Evolutionary conservation across 2,329 filamentous ascomycete species (phyloP).

Genomic region (Sarocladiaceae sp.): DNA sequence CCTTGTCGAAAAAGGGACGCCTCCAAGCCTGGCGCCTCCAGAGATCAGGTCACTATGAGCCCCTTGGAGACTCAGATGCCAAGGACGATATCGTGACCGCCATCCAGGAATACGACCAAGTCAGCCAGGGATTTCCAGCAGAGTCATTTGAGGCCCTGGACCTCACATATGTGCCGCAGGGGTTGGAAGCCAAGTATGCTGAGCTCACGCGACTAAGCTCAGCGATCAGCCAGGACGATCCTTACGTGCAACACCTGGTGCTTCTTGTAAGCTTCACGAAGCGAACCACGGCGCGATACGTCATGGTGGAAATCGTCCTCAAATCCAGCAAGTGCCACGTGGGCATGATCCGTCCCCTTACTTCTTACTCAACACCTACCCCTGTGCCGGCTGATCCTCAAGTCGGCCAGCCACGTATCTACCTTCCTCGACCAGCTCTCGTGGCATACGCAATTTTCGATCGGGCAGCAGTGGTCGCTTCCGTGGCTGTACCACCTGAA

Average conservation of each 20-base stretch:
- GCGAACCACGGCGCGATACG: constrained; percentile 55
- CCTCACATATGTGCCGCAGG: constrained; percentile 62
- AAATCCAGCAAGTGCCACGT: constrained; percentile 47
- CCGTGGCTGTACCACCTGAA: constrained; percentile 60
- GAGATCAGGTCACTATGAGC: constrained; percentile 75
- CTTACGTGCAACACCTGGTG: constrained; percentile 51
- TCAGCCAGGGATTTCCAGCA: constrained; percentile 40
- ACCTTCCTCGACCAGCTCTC: constrained; percentile 71
- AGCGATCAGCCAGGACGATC: constrained; percentile 42
- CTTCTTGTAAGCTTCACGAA: constrained; percentile 53
- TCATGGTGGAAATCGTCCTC: constrained; percentile 66
- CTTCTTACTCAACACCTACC: constrained; percentile 53
- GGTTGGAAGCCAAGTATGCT: constrained; percentile 41
- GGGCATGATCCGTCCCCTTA: constrained; percentile 61
- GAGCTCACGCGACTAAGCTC: constrained; percentile 46
- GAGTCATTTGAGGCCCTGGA: constrained; percentile 71
- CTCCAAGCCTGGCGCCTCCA: constrained; percentile 85
- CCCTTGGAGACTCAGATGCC: constrained; percentile 65
- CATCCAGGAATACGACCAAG: constrained; percentile 49
- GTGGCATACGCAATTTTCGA: constrained; percentile 80
- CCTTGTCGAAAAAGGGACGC: constrained; percentile 69
- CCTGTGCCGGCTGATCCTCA: constrained; percentile 29
- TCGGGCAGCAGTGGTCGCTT: constrained; percentile 69
- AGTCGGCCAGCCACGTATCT: constrained; percentile 53
- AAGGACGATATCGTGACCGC: constrained; percentile 57